A percentile compares a stretch with the other conserved stretches of the same genome.
These are phyloP conservation scores for Ogataea ganodermae DNA, from an alignment of 805 yeast species.

Conservation along the genomic window DNA sequence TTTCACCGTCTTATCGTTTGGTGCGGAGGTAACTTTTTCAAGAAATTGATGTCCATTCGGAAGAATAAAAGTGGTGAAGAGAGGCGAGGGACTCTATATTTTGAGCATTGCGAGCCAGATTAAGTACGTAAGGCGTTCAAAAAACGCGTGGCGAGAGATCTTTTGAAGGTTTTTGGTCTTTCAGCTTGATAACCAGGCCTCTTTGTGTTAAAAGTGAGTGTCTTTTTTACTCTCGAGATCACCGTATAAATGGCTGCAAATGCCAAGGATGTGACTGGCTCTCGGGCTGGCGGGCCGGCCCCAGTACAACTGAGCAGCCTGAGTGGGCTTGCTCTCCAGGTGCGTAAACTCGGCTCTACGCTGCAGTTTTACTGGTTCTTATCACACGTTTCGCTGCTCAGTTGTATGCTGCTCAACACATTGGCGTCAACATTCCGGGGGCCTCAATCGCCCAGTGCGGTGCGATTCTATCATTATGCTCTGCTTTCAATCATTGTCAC, in stretches of 20 bases:
- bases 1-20: background rate
- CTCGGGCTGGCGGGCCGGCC: background rate
- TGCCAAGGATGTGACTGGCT: slow-evolving; percentile 3
- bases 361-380: slow-evolving; percentile 73
- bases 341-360: slow-evolving; percentile 34
- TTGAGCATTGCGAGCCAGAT: no score
- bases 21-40: background rate
- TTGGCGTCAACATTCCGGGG: slow-evolving; percentile 45
- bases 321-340: slow-evolving; percentile 7
- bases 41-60: background rate
- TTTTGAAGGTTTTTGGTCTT: no score
- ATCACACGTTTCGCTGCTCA: slow-evolving; percentile 55
- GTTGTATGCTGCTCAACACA: slow-evolving; percentile 42
- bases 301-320: background rate
- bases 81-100: no score
- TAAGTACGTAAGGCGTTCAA: no score
- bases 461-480: slow-evolving; percentile 42
- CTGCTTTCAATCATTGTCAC: slow-evolving; percentile 58
- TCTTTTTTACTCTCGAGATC: background rate
- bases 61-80: background rate
- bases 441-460: slow-evolving; percentile 31
- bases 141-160: no score
- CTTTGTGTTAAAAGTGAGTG: background rate
- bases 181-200: no score
- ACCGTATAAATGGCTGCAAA: slow-evolving; percentile 4